Evolutionary conservation across 225 moss, liverwort and hornwort species (phyloP), one percentile per base, ranked within the genome.

Genomic region (Marchantia polymorpha): DNA sequence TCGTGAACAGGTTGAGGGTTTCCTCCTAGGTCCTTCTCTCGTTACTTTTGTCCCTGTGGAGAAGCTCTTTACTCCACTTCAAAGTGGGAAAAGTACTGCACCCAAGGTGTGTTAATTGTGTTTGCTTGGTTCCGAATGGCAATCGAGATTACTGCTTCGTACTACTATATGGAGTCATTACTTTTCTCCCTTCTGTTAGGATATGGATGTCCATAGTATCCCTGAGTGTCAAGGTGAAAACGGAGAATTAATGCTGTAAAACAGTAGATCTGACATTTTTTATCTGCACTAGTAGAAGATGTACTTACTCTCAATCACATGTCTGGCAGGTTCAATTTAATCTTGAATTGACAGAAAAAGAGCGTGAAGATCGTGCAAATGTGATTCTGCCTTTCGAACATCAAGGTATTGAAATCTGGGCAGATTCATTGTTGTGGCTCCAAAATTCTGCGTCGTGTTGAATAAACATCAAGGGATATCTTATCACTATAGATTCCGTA

Each of bases 361-460:
- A 99, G 82, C 83, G 85, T 63, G 90, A 92, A 75, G 99, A 94
- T 86, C 91, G 95, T 9, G 87, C 93, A 16, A 95, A 89, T 82
- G 99, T 99, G 59, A 86, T 99, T 64, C 88, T 99, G 78, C 99
- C 99, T 72, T 99, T 95, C 81, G 99, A 99, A 81, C 99, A 99
- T 81, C 99, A 99, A 95, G 97, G 94, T 94, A 81, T 39, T 5
- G 39, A 10, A 20, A 3, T 8, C n/a, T 19, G 9, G 61, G 22
- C 12, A 12, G 11, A 8, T 39, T 39, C 39, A 39, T 39, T 39
- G 39, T 39, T 39, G 39, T 39, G 39, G 5, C 39, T 39, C 39
- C 39, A 39, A 39, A 39, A 39, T 2, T 39, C 39, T 39, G 39
- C 39, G 5, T 39, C 5, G 39, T 39, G 39, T 39, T 39, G 39